Evolutionary conservation across 805 yeast genomes (phyloP), one percentile per base, ranked within the genome.

Genomic region (Peterozyma toletana): DNA sequence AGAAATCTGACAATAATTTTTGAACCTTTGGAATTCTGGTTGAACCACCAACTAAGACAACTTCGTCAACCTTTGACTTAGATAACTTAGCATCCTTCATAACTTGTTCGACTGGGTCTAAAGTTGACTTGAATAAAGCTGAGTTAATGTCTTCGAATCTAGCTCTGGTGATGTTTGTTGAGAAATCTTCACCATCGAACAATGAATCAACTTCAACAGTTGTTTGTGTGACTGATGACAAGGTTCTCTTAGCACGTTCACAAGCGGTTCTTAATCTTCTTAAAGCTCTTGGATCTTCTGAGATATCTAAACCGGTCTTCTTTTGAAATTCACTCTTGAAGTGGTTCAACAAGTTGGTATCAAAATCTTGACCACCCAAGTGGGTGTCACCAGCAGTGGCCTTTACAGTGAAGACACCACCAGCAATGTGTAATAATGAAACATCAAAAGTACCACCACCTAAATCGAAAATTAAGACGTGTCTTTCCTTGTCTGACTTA

Each of bases 371-470:
- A 80, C 98, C 98, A 81, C 98, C 98, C 75, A 90, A 83, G 75
- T 90, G 98, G 59, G 98, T 90, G 77, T 90, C 96, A 87, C 98
- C 98, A 61, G 96, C 96, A 56, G 97, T 89, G 56, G 97, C 89
- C 78, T 89, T 89, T 59, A 89, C 97, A 68, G 89, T 91, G 78
- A 89, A 89, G 61, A 89, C 87, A 73, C 96, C 97, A 64, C 89
- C 96, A 64, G 88, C 95, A 63, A 89, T 86, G 66, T 90, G 81
- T 66, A 89, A 77, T 53, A 89, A 77, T 42, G 96, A 90, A 46
- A 89, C 96, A 86, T 89, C 97, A 75, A 89, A 89, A 66, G 96
- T 89, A 81, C 96, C 96, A 75, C 97, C 97, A 80, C 97, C 97
- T 67, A 89, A 81, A 72, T 89, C 96, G 76, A 88, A 89, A 66